Evolutionary conservation across 306 rosid species (phyloP), one percentile per base, ranked within the genome.

Genomic region (Gastrolobium bilobum): DNA sequence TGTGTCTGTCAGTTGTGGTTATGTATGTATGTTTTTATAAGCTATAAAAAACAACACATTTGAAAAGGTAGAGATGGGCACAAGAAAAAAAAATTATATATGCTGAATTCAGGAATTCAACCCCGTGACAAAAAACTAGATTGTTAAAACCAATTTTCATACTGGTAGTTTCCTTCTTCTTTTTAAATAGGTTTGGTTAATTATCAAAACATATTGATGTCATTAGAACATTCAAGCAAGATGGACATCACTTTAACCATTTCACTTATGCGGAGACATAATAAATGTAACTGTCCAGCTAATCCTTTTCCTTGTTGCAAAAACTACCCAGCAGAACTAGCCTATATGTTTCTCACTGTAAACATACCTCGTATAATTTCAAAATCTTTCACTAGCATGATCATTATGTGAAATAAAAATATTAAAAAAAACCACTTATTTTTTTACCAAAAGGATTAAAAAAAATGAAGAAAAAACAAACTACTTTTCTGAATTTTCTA

Each of bases 291-390:
- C 37, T 31, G 1, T 50, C 15, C 30, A 11, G 7, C 40, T 42
- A 62, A 10, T 52, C 6, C 46, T 66, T 47, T 29, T 74, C 7
- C 65, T 81, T 66, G 54, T 7, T 56, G 47, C 63, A 44, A 39
- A 81, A 74, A 11, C 64, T 74, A 67, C 33, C 9, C 58, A 6
- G 29, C 58, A 48, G 60, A 50, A 67, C 15, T 20, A 43, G 30
- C 26, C 47, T n/a, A 6, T 30, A 26, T 48, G 53, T 35, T 76
- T 62, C 50, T 43, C 65, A 81, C 5, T 65, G 56, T 37, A n/a
- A 33, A n/a, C 47, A 65, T 65, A 44, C 26, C 30, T 57, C 7
- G 35, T 31, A 44, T 10, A 4, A 10, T 59, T 30, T 50, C 13
- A 59, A 58, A 58, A n/a, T 26, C 6, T 34, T 40, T 51, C 60